These are phyloP conservation scores for Areca catechu DNA, from an alignment of 176 grass and related monocot genomes.

Conservation along the genomic window DNA sequence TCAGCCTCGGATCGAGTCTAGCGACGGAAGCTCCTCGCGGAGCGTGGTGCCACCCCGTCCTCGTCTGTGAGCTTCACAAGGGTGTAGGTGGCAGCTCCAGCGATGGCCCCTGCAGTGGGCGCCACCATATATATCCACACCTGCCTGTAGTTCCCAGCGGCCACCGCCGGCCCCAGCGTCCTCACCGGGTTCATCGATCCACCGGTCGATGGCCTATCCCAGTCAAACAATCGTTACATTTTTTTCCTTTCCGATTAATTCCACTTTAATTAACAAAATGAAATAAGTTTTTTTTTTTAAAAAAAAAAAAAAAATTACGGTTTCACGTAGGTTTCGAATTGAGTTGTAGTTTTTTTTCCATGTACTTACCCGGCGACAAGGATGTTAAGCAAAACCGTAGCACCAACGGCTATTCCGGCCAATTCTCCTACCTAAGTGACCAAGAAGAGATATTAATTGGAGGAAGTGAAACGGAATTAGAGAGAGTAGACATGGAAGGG, in stretches of 20 bases:
- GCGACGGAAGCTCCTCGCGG: constrained; percentile 71
- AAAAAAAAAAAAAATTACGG: too few species aligned
- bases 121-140: constrained; percentile 95
- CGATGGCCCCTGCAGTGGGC: constrained; percentile 64
- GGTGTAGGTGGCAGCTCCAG: constrained; percentile 68
- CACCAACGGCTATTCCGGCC: constrained; percentile 78
- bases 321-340: too few species aligned
- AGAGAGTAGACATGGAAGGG: too few species aligned
- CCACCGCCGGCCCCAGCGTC: constrained; percentile 84
- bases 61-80: constrained; percentile 71
- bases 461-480: too few species aligned
- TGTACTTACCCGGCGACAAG: constrained; percentile 59
- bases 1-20: constrained; percentile 9
- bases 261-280: too few species aligned
- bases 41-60: constrained; percentile 46
- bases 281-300: too few species aligned
- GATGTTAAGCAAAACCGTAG: constrained; percentile 84
- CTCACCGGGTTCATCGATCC: constrained; percentile 98
- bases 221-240: not conserved
- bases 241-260: too few species aligned
- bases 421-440: constrained; percentile 59
- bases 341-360: not conserved
- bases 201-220: constrained; percentile 59
- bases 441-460: not conserved
- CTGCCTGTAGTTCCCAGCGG: constrained; percentile 78